These are phyloP conservation scores for Zygosaccharomyces siamensis DNA, from an alignment of 805 yeast genomes.

Conservation along the genomic window DNA sequence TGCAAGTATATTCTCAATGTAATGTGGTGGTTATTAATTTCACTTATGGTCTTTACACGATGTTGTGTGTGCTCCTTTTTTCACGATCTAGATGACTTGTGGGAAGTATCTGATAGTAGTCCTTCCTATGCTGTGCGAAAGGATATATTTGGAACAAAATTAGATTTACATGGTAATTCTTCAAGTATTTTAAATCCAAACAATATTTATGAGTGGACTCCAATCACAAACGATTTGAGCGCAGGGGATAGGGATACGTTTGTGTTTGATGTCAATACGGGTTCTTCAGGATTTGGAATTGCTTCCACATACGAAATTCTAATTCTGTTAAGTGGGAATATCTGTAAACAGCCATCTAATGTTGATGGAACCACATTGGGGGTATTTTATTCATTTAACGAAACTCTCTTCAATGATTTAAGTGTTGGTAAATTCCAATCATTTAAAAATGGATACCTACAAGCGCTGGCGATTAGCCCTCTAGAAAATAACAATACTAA, in stretches of 20 bases:
- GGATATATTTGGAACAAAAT: not conserved
- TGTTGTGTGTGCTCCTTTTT: not conserved
- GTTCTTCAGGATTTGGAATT: constrained; percentile 13
- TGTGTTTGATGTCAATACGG: constrained; percentile 21
- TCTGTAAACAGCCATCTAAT: constrained; percentile 29
- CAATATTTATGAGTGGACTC: constrained; percentile 33
- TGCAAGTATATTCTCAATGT: not conserved
- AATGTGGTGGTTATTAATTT: constrained; percentile 3
- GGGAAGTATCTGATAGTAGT: not conserved
- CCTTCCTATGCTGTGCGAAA: not conserved
- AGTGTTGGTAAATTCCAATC: constrained; percentile 12
- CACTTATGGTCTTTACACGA: constrained; percentile 1
- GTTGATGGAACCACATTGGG: constrained; percentile 17
- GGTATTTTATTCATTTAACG: constrained; percentile 29
- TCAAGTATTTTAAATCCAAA: constrained; percentile 23
- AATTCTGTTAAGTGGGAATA: constrained; percentile 35
- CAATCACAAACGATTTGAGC: constrained; percentile 27
- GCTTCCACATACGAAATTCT: constrained; percentile 22
- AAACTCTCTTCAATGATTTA: constrained; percentile 17
- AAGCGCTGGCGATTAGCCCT: constrained; percentile 30
- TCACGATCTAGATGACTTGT: not conserved
- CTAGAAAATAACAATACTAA: constrained; percentile 6
- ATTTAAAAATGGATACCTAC: constrained; percentile 30
- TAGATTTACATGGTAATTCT: not conserved
- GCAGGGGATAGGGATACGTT: constrained; percentile 25